Conservation (phyloP, 2,329 filamentous ascomycete species). For the Paraconiothyrium brasiliense region DNA sequence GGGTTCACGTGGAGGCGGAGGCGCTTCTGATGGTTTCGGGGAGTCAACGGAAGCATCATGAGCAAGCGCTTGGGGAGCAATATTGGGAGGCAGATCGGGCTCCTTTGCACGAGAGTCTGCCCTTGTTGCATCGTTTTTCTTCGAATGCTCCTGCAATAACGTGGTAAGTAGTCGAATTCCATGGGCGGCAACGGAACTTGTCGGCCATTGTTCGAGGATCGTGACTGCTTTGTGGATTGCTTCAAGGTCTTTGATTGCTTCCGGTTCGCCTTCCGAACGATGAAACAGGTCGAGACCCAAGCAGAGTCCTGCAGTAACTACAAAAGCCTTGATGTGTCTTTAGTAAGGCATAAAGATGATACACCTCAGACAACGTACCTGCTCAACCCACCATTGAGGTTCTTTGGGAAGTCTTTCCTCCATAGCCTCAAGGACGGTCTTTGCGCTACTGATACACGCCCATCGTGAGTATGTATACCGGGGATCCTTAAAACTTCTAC, state of each 20-base stretch:
- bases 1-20: slow-evolving; percentile 5
- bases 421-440: slow-evolving; percentile 53
- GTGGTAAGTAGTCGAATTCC: slow-evolving; percentile 51
- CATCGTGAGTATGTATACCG: slow-evolving; percentile 55
- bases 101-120: slow-evolving; percentile 16
- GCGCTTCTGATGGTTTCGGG: slow-evolving; percentile 1
- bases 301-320: slow-evolving; percentile 42
- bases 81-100: slow-evolving; percentile 20
- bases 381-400: slow-evolving; percentile 55
- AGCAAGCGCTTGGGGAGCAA: slow-evolving; percentile 22
- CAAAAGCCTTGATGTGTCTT: slow-evolving; percentile 29
- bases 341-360: background rate
- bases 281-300: slow-evolving; percentile 43
- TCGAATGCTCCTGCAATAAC: slow-evolving; percentile 42
- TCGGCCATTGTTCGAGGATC: slow-evolving; percentile 43
- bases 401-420: slow-evolving; percentile 47
- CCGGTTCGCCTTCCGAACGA: slow-evolving; percentile 29
- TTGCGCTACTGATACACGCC: slow-evolving; percentile 53
- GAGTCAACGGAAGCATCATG: slow-evolving; percentile 16
- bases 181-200: slow-evolving; percentile 52
- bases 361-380: slow-evolving; percentile 22
- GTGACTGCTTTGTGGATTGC: slow-evolving; percentile 46
- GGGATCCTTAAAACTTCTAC: slow-evolving; percentile 53
- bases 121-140: slow-evolving; percentile 27
- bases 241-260: slow-evolving; percentile 35